phyloP scores from a whole-genome alignment of 1,284 basidiomycete genomes.

The Rhodotorula sp. region DNA sequence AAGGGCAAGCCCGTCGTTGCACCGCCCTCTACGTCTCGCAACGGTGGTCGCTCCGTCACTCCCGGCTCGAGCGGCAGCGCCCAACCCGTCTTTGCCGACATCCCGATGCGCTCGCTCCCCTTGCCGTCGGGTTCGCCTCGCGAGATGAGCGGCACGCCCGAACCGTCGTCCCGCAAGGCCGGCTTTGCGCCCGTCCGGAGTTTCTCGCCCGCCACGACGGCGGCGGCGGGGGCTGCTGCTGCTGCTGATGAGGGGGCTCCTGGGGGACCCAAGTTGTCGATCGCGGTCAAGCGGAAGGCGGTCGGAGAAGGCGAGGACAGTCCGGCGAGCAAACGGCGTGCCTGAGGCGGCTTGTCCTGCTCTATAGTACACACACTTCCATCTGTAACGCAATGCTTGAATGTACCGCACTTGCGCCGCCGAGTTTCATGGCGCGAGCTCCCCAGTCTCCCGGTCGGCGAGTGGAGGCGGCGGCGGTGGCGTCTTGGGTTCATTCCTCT shows the following conservation, averaged over 20 bases:
- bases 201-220: slow-evolving; percentile 19
- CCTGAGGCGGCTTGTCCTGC: neutral
- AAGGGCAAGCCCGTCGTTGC: slow-evolving; percentile 35
- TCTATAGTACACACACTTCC: no score
- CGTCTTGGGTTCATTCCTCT: neutral
- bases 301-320: slow-evolving; percentile 22
- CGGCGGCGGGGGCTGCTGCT: neutral
- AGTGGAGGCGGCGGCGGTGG: no score
- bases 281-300: slow-evolving; percentile 38
- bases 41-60: neutral
- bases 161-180: neutral
- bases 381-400: no score
- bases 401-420: no score
- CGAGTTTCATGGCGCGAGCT: no score
- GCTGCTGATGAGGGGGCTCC: neutral
- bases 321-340: slow-evolving; percentile 27
- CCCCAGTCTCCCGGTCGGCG: no score
- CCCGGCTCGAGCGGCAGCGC: neutral
- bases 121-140: slow-evolving; percentile 13
- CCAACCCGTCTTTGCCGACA: slow-evolving; percentile 27
- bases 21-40: neutral
- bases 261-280: slow-evolving; percentile 21
- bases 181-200: slow-evolving; percentile 36
- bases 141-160: slow-evolving; percentile 20
- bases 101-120: slow-evolving; percentile 37